A percentile compares a stretch with the other conserved stretches of the same genome.
Conservation (phyloP, 139 green algal genomes). For the Picochlorum sp. region DNA sequence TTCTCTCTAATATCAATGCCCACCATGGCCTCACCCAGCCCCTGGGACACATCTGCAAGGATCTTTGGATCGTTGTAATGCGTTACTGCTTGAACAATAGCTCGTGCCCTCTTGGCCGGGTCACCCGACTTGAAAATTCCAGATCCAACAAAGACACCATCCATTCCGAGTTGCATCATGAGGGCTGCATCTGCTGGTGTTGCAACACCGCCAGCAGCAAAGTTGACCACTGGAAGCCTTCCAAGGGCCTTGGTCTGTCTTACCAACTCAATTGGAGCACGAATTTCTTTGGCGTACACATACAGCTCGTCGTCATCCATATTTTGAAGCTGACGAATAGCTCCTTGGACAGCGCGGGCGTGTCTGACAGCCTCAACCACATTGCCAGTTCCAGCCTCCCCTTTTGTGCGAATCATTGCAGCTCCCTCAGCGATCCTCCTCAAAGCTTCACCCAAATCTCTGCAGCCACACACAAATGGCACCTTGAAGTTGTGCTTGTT, state of each 20-base stretch:
- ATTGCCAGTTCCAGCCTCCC: conserved; percentile 96
- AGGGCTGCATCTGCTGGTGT: conserved; percentile 97
- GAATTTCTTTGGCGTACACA: conserved; percentile 97
- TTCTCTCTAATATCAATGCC: conserved; percentile 89
- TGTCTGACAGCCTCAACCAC: conserved; percentile 98
- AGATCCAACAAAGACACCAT: conserved; percentile 97
- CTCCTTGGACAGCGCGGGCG: conserved; percentile 86
- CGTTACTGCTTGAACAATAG: conserved; percentile 96
- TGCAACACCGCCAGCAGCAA: conserved; percentile 96
- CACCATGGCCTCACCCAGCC: conserved; percentile 95
- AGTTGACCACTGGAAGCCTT: conserved; percentile 97
- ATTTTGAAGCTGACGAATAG: conserved; percentile 86
- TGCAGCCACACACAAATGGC: conserved; percentile 98
- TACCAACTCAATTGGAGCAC: conserved; percentile 90
- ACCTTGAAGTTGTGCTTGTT: conserved; percentile 99
- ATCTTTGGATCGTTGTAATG: conserved; percentile 98
- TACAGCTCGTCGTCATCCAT: conserved; percentile 99
- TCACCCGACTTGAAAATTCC: conserved; percentile 99
- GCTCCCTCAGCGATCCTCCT: conserved; percentile 92
- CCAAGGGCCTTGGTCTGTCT: conserved; percentile 69
- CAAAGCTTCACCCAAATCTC: conserved; percentile 96
- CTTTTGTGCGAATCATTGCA: conserved; percentile 98
- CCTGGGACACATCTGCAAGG: conserved; percentile 82
- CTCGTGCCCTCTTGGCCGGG: conserved; percentile 79
- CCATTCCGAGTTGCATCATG: conserved; percentile 99